Percentiles rank a stretch among this genome's conserved stretches.
phyloP scores from a whole-genome alignment of 345 rosid species.

The Draba incana region DNA sequence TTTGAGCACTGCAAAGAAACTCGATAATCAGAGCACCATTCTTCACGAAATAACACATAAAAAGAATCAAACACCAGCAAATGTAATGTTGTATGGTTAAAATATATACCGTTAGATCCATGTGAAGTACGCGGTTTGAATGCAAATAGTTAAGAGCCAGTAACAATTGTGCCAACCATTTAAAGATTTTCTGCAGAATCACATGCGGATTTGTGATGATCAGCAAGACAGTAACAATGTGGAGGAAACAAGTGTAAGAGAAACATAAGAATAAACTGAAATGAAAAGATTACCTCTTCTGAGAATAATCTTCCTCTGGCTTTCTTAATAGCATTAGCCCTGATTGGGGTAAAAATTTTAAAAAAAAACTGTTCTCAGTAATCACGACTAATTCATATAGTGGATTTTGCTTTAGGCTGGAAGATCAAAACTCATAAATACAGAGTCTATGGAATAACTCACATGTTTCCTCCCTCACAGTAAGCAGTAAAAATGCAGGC shows the following conservation, averaged over 20 bases:
- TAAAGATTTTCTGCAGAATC: conserved; percentile 75
- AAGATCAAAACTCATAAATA: conserved; percentile 1
- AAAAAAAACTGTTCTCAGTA: neutral
- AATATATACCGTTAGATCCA: conserved; percentile 81
- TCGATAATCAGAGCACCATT: conserved; percentile 14
- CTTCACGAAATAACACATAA: conserved; percentile 15
- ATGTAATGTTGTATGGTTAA: conserved; percentile 2
- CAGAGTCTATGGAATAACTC: conserved; percentile 44
- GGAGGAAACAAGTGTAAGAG: conserved; percentile 24
- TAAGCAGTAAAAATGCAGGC: conserved; percentile 77
- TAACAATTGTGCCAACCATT: conserved; percentile 92
- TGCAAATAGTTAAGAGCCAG: conserved; percentile 95
- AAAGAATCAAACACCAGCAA: conserved; percentile 27
- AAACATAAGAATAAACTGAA: conserved; percentile 27
- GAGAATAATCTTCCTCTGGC: conserved; percentile 79
- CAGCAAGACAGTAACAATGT: conserved; percentile 5
- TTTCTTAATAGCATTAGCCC: conserved; percentile 84
- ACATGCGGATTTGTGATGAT: conserved; percentile 14
- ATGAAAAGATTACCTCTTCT: conserved; percentile 71
- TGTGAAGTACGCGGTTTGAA: conserved; percentile 89
- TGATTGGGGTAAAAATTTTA: conserved; percentile 37
- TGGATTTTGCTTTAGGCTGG: neutral
- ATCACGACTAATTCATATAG: neutral
- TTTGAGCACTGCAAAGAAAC: conserved; percentile 82
- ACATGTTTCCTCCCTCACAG: conserved; percentile 96